Evolutionary conservation across 2,329 filamentous ascomycete species (phyloP).

Genomic region (Phialophora expanda): DNA sequence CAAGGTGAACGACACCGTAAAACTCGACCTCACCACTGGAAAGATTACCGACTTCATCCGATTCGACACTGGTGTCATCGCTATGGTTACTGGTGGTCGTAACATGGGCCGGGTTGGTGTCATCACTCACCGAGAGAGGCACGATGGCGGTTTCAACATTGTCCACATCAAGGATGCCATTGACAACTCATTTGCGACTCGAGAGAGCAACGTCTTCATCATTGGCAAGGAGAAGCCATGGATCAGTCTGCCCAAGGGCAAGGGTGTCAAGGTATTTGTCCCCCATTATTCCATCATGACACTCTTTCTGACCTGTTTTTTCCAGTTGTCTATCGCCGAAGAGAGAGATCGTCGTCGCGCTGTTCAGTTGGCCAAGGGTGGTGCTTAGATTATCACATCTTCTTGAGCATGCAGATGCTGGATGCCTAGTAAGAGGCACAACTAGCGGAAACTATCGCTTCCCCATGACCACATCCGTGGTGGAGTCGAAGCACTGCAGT

Average conservation of each 20-base stretch:
- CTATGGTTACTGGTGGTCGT: constrained; percentile 98
- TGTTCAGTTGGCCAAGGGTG: constrained; percentile 42
- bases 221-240: constrained; percentile 98
- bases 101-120: constrained; percentile 99
- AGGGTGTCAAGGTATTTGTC: constrained; percentile 84
- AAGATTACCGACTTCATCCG: constrained; percentile 98
- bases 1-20: constrained; percentile 99
- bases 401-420: background rate
- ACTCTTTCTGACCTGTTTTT: constrained; percentile 22
- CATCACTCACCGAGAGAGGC: constrained; percentile 99
- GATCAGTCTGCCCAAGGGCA: constrained; percentile 99
- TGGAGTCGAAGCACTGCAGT: background rate
- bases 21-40: constrained; percentile 95
- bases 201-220: constrained; percentile 99
- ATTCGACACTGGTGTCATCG: constrained; percentile 97
- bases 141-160: constrained; percentile 99
- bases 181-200: constrained; percentile 99
- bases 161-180: constrained; percentile 99
- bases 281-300: constrained; percentile 13
- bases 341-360: constrained; percentile 98
- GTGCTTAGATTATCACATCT: constrained; percentile 18
- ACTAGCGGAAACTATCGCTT: background rate
- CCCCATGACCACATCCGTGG: background rate
- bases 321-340: constrained; percentile 89
- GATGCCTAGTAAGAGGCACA: background rate